A percentile compares a stretch with the other conserved stretches of the same genome.
These are phyloP conservation scores for Mycosarcoma mackinlayi DNA, from an alignment of 1,284 basidiomycete species.

Conservation along the genomic window DNA sequence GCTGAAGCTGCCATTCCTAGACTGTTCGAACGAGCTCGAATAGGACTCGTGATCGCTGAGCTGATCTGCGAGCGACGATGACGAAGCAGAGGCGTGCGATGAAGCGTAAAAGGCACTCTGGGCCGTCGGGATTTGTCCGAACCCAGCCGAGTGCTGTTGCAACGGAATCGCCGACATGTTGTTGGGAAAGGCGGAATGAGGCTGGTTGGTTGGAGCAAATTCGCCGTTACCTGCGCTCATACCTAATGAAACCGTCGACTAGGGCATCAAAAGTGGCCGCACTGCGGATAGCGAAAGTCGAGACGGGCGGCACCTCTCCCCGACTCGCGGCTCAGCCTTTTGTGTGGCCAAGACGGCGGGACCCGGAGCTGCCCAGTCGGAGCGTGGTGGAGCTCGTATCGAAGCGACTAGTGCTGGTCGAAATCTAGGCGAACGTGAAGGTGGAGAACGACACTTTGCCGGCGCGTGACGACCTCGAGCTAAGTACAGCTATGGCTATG, in stretches of 20 bases:
- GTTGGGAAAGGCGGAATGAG: conserved; percentile 17
- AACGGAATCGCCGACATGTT: conserved; percentile 31
- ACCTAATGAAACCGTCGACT: background rate
- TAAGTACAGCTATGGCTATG: too few species aligned
- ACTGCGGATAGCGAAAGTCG: background rate
- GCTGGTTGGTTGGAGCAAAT: conserved; percentile 13
- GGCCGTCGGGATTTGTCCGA: conserved; percentile 18
- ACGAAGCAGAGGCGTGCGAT: conserved; percentile 44
- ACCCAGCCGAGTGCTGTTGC: conserved; percentile 19
- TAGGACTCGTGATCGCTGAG: conserved; percentile 47
- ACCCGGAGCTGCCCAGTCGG: too few species aligned
- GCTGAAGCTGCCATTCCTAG: conserved; percentile 25
- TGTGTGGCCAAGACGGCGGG: too few species aligned
- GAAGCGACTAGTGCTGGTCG: too few species aligned
- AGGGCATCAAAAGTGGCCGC: conserved; percentile 5
- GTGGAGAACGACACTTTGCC: too few species aligned
- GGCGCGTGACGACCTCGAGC: too few species aligned
- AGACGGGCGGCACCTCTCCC: too few species aligned
- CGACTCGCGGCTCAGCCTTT: too few species aligned
- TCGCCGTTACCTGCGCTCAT: conserved; percentile 32
- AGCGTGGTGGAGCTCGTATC: too few species aligned
- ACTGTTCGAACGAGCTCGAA: conserved; percentile 36
- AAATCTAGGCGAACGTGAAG: too few species aligned
- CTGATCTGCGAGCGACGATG: conserved; percentile 44
- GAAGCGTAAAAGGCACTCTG: conserved; percentile 34